Evolutionary conservation across 106 monocot genomes (phyloP).

Genomic region (Posidonia australis): DNA sequence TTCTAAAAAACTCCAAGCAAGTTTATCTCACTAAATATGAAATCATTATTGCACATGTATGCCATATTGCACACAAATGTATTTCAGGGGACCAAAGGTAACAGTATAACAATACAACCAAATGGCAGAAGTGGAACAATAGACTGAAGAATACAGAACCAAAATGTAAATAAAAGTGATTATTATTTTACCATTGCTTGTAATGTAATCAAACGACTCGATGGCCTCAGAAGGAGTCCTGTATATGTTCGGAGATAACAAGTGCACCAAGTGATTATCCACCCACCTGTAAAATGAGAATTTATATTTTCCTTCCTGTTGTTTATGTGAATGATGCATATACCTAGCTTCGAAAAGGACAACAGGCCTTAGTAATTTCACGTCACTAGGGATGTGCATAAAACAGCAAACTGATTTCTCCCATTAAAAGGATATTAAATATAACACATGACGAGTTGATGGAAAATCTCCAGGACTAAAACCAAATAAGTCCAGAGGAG

Average conservation of each 20-base stretch:
- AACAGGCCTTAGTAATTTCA: too few species aligned
- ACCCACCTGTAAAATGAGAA: conserved; percentile 56
- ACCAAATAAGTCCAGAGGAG: too few species aligned
- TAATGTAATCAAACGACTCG: conserved; percentile 89
- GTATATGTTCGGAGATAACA: conserved; percentile 91
- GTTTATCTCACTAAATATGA: too few species aligned
- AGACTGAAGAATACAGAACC: not conserved
- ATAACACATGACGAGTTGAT: too few species aligned
- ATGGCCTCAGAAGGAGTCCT: conserved; percentile 72
- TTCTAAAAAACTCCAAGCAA: too few species aligned
- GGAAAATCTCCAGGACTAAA: too few species aligned
- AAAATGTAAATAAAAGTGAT: not conserved
- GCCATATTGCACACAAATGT: too few species aligned
- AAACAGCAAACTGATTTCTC: not conserved
- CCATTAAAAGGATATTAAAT: not conserved
- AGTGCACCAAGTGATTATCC: conserved; percentile 81
- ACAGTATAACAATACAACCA: too few species aligned
- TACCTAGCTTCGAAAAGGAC: not conserved
- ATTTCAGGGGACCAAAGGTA: too few species aligned
- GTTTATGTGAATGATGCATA: not conserved
- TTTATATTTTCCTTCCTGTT: not conserved
- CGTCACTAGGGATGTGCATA: too few species aligned
- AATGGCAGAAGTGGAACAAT: not conserved
- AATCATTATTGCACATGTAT: too few species aligned
- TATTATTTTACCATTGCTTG: conserved; percentile 53